Evolutionary conservation across 805 yeast species (phyloP), one percentile per base, ranked within the genome.

Genomic region (Monosporozyma aquatica): DNA sequence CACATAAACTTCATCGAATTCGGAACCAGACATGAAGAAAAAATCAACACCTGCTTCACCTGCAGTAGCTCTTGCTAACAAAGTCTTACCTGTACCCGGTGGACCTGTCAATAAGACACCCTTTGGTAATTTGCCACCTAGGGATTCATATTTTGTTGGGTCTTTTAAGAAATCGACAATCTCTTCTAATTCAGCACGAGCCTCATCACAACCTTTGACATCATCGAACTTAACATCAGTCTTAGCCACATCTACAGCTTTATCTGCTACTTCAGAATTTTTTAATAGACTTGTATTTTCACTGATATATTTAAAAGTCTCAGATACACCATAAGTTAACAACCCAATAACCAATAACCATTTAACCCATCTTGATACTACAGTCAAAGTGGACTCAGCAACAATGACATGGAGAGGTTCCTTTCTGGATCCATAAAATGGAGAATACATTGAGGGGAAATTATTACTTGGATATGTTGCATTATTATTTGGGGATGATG

Each of bases 41-140:
- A 92, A 92, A 34, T 97, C 98, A 20, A 92, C 97, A 43, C 95
- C 97, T 6, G 98, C 97, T 66, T 90, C 97, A 49, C 97, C 97
- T 6, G 98, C 98, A 24, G 96, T 94, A 23, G 98, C 97, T 55
- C 97, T 78, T 0, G 97, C 97, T 49, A 92, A 74, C 51, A 90
- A 70, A 1, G 98, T 92, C 63, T 92, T 90, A 76, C 98, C 98
- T 5, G 98, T 90, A 66, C 98, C 98, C 33, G 98, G 98, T 29
- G 98, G 98, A 37, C 98, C 98, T 10, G 97, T 92, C 50, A 90
- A 71, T 45, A 92, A 69, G 6, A 92, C 95, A 71, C 99, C 99
- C 62, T 90, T 92, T 45, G 98, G 97, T 55, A 92, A 72, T 64
- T 89, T 89, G 40, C 98, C 99, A 51, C 99, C 99, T 39, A 92